phyloP scores from a whole-genome alignment of 1,284 basidiomycete genomes.

The Pseudomicrostroma phylloplanum region DNA sequence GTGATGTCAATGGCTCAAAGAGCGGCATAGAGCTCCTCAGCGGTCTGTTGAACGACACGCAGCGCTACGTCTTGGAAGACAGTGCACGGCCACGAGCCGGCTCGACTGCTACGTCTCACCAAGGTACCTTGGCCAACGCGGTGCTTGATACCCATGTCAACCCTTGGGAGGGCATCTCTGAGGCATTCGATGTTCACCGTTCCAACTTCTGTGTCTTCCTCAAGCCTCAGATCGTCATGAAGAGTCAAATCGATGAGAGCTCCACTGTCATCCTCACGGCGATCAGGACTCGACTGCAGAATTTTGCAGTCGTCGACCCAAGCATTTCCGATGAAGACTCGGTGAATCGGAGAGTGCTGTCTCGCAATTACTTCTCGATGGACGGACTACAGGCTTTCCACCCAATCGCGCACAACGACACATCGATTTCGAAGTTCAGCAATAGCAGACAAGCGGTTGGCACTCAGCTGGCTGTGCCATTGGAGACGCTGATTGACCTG shows the following conservation, averaged over 20 bases:
- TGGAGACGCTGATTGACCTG: constrained; percentile 61
- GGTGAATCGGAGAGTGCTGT: constrained; percentile 77
- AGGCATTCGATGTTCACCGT: constrained; percentile 55
- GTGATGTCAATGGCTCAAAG: not conserved
- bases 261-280: constrained; percentile 73
- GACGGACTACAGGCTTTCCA: constrained; percentile 83
- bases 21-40: constrained; percentile 34
- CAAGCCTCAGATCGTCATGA: constrained; percentile 83
- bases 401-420: constrained; percentile 53
- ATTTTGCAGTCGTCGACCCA: constrained; percentile 71
- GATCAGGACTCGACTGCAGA: constrained; percentile 72
- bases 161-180: constrained; percentile 47
- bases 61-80: constrained; percentile 20
- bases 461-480: constrained; percentile 59
- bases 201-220: constrained; percentile 76
- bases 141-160: constrained; percentile 11
- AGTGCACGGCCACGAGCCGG: too few relatives aligned
- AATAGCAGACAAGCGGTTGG: constrained; percentile 3
- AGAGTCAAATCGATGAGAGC: constrained; percentile 61
- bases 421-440: too few relatives aligned
- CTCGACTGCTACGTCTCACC: constrained; percentile 11
- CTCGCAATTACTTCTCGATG: constrained; percentile 68
- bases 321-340: constrained; percentile 65
- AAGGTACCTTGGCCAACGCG: constrained; percentile 10
- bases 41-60: constrained; percentile 43